Evolutionary conservation across 306 rosid genomes (phyloP), one percentile per base, ranked within the genome.

Genomic region (Cicer pinnatifidum): DNA sequence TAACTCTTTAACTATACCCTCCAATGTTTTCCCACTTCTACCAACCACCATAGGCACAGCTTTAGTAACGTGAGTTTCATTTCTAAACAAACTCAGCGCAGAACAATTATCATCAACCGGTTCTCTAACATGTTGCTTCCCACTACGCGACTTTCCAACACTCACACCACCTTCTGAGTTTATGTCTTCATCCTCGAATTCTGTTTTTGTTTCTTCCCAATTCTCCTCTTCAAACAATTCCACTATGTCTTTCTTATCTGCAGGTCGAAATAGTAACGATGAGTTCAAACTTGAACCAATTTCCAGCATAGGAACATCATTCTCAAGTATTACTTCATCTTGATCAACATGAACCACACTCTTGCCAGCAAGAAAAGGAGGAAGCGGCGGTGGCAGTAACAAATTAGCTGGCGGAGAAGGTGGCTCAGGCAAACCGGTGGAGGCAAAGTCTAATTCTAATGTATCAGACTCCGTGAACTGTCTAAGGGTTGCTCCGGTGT

Each of bases 391-490:
- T 1, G 97, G 98, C 0, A 88, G 93, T 45, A 77, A 86, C 15
- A 92, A 81, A 4, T 75, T 79, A 12, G 82, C 82, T 1, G 83
- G 83, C 1, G 94, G 91, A 19, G 96, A 88, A 16, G 90, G 76
- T 23, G 91, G 89, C 35, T 64, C 79, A 3, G 75, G 81, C 70
- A 85, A 23, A 75, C 66, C 88, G 59, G 80, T 75, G 35, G 76
- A 53, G 44, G 69, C 57, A 76, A 58, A 83, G 63, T 94, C 99
- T 11, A 87, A 80, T 69, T 94, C 97, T 67, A 94, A 78, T 3
- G 82, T 75, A 53, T 90, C 99, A 0, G 97, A 88, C 40, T 94
- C 99, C 0, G 96, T 90, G 78, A 94, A 88, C 65, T 94, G 99
- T 74, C 95, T 73, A 50, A 94, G 97, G 16, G 99, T 87, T 1